A percentile compares a stretch with the other conserved stretches of the same genome.
Conservation (phyloP, 306 rosid species). For the Quercus dentata region DNA sequence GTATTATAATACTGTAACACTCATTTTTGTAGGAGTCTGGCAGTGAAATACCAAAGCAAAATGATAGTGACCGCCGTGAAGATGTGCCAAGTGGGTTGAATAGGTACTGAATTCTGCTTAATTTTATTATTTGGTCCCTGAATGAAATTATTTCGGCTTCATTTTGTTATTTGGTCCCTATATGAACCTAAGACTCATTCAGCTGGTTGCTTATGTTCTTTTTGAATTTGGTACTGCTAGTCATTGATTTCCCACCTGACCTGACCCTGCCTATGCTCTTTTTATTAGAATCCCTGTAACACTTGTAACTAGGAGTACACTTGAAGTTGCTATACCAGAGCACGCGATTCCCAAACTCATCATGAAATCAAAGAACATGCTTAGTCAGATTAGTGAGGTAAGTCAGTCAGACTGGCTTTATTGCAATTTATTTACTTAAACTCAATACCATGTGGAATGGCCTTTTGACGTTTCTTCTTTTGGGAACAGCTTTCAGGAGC, state of each 20-base stretch:
- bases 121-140: not conserved
- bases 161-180: not conserved
- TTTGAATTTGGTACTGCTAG: not conserved
- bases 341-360: constrained; percentile 87
- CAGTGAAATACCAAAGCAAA: constrained; percentile 53
- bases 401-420: constrained; percentile 28
- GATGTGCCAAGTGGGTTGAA: constrained; percentile 62
- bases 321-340: constrained; percentile 92
- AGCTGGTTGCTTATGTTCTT: not conserved
- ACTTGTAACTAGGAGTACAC: constrained; percentile 90
- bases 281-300: constrained; percentile 65
- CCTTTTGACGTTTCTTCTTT: constrained; percentile 12
- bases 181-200: not conserved
- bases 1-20: not conserved
- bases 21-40: constrained; percentile 47
- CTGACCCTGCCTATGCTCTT: not conserved
- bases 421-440: not conserved
- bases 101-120: constrained; percentile 49
- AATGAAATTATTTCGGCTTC: not conserved
- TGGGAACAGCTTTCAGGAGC: constrained; percentile 88
- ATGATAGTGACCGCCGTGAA: constrained; percentile 69
- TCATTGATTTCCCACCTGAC: not conserved
- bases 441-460: not conserved
- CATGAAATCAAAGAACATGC: constrained; percentile 90
- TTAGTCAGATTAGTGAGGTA: constrained; percentile 94